These are phyloP conservation scores for Talaromyces sp. DNA, from an alignment of 2,329 filamentous ascomycete genomes.

Conservation along the genomic window DNA sequence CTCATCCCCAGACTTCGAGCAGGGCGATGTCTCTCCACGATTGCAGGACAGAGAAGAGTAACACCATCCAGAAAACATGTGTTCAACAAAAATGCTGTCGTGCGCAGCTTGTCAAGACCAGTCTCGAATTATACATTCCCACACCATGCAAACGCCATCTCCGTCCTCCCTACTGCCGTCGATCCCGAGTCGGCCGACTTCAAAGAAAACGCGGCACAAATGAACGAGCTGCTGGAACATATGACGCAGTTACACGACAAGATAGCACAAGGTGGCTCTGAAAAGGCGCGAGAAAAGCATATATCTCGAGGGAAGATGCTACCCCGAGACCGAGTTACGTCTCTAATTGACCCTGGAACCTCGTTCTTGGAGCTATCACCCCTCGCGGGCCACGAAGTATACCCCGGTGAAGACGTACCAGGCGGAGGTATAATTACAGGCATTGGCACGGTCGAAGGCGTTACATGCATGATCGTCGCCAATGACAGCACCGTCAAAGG, in stretches of 20 bases:
- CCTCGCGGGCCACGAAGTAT: conserved; percentile 82
- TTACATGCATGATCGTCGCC: conserved; percentile 87
- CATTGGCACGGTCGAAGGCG: conserved; percentile 83
- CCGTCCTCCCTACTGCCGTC: conserved; percentile 69
- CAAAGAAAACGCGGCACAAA: conserved; percentile 73
- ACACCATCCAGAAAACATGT: not conserved
- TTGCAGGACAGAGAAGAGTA: conserved; percentile 10
- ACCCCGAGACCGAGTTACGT: conserved; percentile 80
- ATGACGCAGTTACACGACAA: conserved; percentile 68
- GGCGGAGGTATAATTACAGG: conserved; percentile 91
- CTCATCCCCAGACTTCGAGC: conserved; percentile 10
- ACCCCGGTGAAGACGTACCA: conserved; percentile 81
- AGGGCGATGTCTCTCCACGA: conserved; percentile 5
- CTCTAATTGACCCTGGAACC: conserved; percentile 82
- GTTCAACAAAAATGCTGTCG: not conserved
- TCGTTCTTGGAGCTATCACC: conserved; percentile 91
- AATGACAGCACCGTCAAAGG: conserved; percentile 98
- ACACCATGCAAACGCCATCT: conserved; percentile 79
- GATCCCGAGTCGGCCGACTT: conserved; percentile 76
- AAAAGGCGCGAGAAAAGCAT: conserved; percentile 84
- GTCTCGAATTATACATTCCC: conserved; percentile 75
- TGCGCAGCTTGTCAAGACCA: conserved; percentile 30
- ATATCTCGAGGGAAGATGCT: conserved; percentile 89
- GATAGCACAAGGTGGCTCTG: conserved; percentile 71
- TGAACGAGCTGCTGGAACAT: conserved; percentile 67